phyloP scores from a whole-genome alignment of 2,329 filamentous ascomycete genomes.

The Neobulgaria alba region DNA sequence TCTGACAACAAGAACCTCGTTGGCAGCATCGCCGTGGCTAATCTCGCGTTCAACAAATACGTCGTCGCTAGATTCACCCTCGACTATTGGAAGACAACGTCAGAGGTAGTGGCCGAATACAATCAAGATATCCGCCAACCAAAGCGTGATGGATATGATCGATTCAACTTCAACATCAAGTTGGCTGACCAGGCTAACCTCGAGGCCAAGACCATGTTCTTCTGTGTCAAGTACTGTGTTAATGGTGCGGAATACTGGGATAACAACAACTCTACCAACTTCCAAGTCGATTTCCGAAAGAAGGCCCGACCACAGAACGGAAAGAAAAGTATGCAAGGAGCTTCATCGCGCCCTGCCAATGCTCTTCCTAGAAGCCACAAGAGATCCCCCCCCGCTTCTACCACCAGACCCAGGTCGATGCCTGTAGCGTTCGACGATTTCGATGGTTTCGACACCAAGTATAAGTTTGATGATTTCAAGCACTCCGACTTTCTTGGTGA shows the following conservation, averaged over 20 bases:
- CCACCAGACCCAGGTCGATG: constrained; percentile 41
- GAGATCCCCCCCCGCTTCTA: constrained; percentile 38
- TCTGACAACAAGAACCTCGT: constrained; percentile 78
- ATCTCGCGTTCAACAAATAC: constrained; percentile 80
- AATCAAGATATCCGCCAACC: constrained; percentile 66
- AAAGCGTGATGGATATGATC: constrained; percentile 64
- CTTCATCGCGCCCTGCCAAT: constrained; percentile 41
- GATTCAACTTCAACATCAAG: constrained; percentile 92
- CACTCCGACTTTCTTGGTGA: constrained; percentile 58
- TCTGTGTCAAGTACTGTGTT: constrained; percentile 84
- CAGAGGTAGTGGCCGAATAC: constrained; percentile 85
- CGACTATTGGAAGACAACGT: constrained; percentile 98
- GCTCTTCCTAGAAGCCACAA: constrained; percentile 60
- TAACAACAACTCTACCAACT: constrained; percentile 81
- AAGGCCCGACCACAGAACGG: constrained; percentile 56
- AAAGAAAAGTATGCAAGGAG: constrained; percentile 44
- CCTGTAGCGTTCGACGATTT: constrained; percentile 61
- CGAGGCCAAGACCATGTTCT: constrained; percentile 83
- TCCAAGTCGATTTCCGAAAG: constrained; percentile 88
- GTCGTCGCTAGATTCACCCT: constrained; percentile 92
- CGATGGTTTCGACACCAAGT: constrained; percentile 39
- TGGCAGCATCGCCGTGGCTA: constrained; percentile 76
- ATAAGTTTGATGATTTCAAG: constrained; percentile 44
- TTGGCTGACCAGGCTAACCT: constrained; percentile 84
- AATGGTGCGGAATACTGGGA: constrained; percentile 88